Percentiles rank a stretch among this genome's conserved stretches.
Conservation (phyloP, 169 alveolate genomes). For the Perkinsus marinus region DNA sequence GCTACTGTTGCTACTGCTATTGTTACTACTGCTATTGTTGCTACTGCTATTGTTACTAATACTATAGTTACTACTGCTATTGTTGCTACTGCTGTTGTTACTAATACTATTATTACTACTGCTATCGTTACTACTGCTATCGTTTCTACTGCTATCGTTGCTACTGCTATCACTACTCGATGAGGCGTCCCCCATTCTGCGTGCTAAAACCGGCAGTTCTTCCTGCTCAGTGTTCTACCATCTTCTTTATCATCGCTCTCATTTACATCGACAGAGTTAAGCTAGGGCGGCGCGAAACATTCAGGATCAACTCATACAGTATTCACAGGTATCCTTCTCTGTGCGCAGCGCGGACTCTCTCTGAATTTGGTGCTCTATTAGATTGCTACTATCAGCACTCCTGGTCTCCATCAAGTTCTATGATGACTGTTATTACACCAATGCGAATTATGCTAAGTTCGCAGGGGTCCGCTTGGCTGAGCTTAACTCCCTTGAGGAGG, state of each 20-base stretch:
- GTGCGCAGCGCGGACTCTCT: neutral
- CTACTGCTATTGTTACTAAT: no score
- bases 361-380: neutral
- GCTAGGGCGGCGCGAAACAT: constrained; percentile 35
- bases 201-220: no score
- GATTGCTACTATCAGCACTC: constrained; percentile 64
- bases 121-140: no score
- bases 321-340: constrained; percentile 44
- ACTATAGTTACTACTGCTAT: no score
- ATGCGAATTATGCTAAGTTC: constrained; percentile 69
- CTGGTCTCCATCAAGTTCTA: constrained; percentile 79
- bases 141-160: no score
- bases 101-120: no score
- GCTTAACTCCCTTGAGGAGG: constrained; percentile 66
- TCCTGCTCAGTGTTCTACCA: constrained; percentile 56
- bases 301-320: constrained; percentile 49
- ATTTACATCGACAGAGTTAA: constrained; percentile 53
- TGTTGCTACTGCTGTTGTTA: no score
- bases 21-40: no score
- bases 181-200: no score
- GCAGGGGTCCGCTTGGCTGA: constrained; percentile 83
- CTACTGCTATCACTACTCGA: no score
- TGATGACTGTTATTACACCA: constrained; percentile 75
- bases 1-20: no score
- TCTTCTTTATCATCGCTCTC: constrained; percentile 58